phyloP scores from a whole-genome alignment of 2,329 filamentous ascomycete genomes.

The Ophiosphaerella herpotricha region DNA sequence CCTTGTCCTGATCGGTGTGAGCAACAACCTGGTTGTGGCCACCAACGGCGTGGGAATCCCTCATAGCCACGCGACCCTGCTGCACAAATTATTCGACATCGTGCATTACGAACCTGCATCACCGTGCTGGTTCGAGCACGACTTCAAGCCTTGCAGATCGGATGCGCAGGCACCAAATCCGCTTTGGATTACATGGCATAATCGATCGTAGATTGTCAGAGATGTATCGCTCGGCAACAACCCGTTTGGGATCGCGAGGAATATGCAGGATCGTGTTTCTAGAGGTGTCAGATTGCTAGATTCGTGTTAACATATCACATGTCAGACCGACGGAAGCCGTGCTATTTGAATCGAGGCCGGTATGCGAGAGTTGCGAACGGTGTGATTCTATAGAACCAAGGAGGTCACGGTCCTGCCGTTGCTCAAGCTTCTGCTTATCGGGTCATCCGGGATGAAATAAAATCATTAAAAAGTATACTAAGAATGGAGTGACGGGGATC shows the following conservation, averaged over 20 bases:
- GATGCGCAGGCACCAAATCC: conserved; percentile 11
- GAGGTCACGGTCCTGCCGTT: conserved; percentile 1
- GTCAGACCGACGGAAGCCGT: conserved; percentile 2
- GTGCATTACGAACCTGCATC: conserved; percentile 5
- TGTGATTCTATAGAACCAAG: conserved; percentile 9
- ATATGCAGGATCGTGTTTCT: conserved; percentile 3
- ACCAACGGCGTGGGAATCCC: neutral
- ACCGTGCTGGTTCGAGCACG: neutral
- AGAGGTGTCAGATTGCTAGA: neutral
- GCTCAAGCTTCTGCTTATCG: conserved; percentile 16
- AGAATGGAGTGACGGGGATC: neutral
- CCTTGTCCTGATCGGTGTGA: conserved; percentile 7
- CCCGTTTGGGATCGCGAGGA: neutral
- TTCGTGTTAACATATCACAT: conserved; percentile 1
- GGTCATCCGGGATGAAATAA: conserved; percentile 16
- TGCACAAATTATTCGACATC: neutral
- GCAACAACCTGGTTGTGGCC: neutral
- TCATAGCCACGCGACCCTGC: neutral
- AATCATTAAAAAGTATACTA: conserved; percentile 2
- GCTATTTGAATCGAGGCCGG: conserved; percentile 1
- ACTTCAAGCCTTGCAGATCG: conserved; percentile 2
- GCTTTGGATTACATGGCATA: neutral
- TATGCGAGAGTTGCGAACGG: conserved; percentile 8
- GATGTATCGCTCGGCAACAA: neutral
- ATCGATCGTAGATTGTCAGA: neutral